Percentiles rank a stretch among this genome's conserved stretches.
These are phyloP conservation scores for Lojkania enalia DNA, from an alignment of 2,329 filamentous ascomycete genomes.

Conservation along the genomic window DNA sequence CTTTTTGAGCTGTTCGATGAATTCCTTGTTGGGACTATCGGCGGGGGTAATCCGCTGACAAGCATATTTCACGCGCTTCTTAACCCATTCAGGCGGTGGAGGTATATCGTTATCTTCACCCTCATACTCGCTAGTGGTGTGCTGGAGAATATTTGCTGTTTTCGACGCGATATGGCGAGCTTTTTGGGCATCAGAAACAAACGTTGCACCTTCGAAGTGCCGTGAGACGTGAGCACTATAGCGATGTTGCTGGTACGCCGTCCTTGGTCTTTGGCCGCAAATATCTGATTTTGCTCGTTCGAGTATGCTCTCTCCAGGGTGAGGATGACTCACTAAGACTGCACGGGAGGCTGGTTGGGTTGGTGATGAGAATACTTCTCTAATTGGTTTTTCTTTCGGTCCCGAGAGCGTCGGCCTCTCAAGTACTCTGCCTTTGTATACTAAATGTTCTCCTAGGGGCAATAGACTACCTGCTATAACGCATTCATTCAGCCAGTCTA, in stretches of 20 bases:
- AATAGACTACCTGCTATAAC: conserved; percentile 47
- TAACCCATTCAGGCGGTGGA: conserved; percentile 69
- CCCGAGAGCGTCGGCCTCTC: conserved; percentile 38
- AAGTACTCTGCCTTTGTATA: conserved; percentile 55
- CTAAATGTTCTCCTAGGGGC: conserved; percentile 53
- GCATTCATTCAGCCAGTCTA: conserved; percentile 59
- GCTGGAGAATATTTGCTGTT: conserved; percentile 57
- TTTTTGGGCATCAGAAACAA: conserved; percentile 27
- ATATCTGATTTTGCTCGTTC: conserved; percentile 58
- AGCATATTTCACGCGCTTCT: conserved; percentile 68
- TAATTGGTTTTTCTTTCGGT: conserved; percentile 21
- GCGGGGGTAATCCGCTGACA: conserved; percentile 77
- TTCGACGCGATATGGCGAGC: conserved; percentile 11
- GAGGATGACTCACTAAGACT: conserved; percentile 23
- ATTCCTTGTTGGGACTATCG: conserved; percentile 71
- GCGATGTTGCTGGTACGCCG: conserved; percentile 17
- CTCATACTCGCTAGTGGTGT: conserved; percentile 81
- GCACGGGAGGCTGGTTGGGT: conserved; percentile 21
- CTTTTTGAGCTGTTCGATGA: conserved; percentile 73
- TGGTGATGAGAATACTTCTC: conserved; percentile 15
- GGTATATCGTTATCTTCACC: conserved; percentile 59
- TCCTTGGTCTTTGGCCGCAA: conserved; percentile 17
- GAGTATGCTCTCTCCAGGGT: conserved; percentile 47
- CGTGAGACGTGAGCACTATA: conserved; percentile 25
- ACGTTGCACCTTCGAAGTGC: conserved; percentile 39